phyloP scores from a whole-genome alignment of 495 filamentous ascomycete species.

The Trichocladium antarcticum region DNA sequence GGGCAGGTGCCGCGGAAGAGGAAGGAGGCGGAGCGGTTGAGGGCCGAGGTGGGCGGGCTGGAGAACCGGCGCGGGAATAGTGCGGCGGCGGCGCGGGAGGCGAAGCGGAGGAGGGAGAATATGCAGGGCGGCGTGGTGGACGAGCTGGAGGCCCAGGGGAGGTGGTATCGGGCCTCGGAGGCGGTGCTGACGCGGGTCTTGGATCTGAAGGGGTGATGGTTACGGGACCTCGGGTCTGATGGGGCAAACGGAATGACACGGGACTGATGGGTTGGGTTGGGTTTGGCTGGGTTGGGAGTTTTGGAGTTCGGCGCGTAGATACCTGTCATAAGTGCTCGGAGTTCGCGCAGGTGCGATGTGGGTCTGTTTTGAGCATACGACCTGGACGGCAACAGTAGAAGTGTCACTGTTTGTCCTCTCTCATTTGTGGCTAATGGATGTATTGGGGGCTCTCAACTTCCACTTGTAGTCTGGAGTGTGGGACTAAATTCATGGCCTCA shows the following conservation, averaged over 20 bases:
- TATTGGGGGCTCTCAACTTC: too few species aligned
- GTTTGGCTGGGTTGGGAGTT: not conserved
- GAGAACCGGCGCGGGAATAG: constrained; percentile 60
- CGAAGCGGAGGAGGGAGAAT: constrained; percentile 59
- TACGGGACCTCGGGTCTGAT: too few species aligned
- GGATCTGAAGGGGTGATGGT: constrained; percentile 21
- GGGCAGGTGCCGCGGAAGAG: constrained; percentile 56
- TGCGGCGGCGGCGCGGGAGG: constrained; percentile 63
- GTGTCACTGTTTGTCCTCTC: too few species aligned
- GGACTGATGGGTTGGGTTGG: not conserved
- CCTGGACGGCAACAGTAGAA: too few species aligned
- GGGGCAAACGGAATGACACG: not conserved
- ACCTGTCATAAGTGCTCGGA: not conserved
- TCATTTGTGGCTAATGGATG: too few species aligned
- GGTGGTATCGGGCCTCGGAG: constrained; percentile 72
- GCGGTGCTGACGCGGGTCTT: constrained; percentile 56
- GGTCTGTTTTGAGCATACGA: too few species aligned
- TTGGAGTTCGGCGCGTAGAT: not conserved
- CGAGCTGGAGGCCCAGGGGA: constrained; percentile 68
- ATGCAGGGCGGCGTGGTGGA: constrained; percentile 57
- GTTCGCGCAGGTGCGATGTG: too few species aligned
- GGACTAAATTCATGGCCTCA: too few species aligned
- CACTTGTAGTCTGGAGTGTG: too few species aligned
- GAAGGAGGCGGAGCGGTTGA: constrained; percentile 58
- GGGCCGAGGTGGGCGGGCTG: constrained; percentile 58